Evolutionary conservation across 2,329 filamentous ascomycete genomes (phyloP).

Genomic region (Cladophialophora immunda): DNA sequence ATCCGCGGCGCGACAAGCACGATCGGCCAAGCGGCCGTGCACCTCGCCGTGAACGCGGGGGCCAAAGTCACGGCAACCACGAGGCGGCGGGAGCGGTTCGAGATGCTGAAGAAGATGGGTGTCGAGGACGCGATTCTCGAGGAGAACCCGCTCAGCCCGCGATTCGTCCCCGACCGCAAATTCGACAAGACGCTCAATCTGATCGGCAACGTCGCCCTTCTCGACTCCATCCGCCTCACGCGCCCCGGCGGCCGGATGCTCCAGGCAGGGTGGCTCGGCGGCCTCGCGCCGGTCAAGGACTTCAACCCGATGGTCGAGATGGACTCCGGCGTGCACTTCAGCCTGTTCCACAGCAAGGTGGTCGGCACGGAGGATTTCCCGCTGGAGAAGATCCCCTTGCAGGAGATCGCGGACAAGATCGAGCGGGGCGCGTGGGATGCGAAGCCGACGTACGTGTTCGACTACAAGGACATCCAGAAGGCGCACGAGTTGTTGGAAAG

Average conservation of each 20-base stretch:
- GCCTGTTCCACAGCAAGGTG: slow-evolving; percentile 54
- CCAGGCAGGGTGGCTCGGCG: slow-evolving; percentile 53
- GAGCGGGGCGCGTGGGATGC: slow-evolving; percentile 45
- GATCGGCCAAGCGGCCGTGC: slow-evolving; percentile 52
- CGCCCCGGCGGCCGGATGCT: slow-evolving; percentile 49
- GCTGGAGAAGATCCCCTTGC: slow-evolving; percentile 50
- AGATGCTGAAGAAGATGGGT: slow-evolving; percentile 44
- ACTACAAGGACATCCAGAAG: slow-evolving; percentile 46
- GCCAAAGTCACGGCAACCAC: slow-evolving; percentile 53
- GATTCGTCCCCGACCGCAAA: slow-evolving; percentile 31
- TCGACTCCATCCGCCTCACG: slow-evolving; percentile 51
- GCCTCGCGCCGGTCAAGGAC: slow-evolving; percentile 49
- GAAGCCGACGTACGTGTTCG: slow-evolving; percentile 47
- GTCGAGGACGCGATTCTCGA: slow-evolving; percentile 44
- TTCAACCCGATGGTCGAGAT: slow-evolving; percentile 58
- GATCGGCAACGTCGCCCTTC: slow-evolving; percentile 50
- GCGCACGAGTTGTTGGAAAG: slow-evolving; percentile 48
- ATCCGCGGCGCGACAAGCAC: slow-evolving; percentile 54
- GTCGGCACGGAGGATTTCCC: slow-evolving; percentile 50
- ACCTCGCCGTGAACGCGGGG: slow-evolving; percentile 49
- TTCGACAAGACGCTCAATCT: slow-evolving; percentile 53
- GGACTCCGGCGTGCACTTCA: slow-evolving; percentile 57
- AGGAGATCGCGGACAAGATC: slow-evolving; percentile 50
- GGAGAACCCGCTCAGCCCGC: slow-evolving; percentile 34
- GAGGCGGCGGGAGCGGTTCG: slow-evolving; percentile 44